Evolutionary conservation across 257 asterid genomes (phyloP).

Genomic region (Perilla frutescens): DNA sequence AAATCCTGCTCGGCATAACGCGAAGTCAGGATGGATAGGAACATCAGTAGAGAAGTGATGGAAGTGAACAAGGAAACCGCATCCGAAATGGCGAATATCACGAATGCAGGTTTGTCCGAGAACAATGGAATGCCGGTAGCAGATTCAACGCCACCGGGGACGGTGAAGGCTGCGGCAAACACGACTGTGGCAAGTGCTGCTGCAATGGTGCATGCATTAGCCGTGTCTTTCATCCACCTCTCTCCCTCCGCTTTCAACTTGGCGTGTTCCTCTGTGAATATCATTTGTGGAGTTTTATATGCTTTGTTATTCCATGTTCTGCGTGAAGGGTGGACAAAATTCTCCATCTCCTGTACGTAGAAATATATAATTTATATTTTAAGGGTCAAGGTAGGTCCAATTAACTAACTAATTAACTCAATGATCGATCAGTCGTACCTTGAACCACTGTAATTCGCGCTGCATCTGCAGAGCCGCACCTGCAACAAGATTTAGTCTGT

Average conservation of each 20-base stretch:
- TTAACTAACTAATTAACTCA: too few relatives aligned
- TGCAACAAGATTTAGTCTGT: background rate
- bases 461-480: background rate
- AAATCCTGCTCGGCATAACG: conserved; percentile 24
- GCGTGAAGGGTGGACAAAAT: background rate
- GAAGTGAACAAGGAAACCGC: conserved; percentile 23
- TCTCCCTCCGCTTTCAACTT: background rate
- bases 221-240: too few relatives aligned
- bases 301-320: background rate
- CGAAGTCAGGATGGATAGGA: conserved; percentile 29
- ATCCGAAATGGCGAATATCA: conserved; percentile 11
- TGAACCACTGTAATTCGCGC: conserved; percentile 4
- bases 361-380: too few relatives aligned
- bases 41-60: conserved; percentile 24
- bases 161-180: background rate
- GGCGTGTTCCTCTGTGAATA: conserved; percentile 32
- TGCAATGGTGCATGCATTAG: too few relatives aligned
- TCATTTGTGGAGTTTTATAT: conserved; percentile 9
- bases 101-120: background rate
- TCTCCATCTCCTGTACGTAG: conserved; percentile 17
- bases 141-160: conserved; percentile 26
- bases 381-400: too few relatives aligned
- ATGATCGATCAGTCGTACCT: background rate
- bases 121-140: conserved; percentile 17
- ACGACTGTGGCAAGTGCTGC: background rate